Base-by-base conservation (phyloP, 2,329 filamentous ascomycete genomes). In the Botrytis cinerea region DNA sequence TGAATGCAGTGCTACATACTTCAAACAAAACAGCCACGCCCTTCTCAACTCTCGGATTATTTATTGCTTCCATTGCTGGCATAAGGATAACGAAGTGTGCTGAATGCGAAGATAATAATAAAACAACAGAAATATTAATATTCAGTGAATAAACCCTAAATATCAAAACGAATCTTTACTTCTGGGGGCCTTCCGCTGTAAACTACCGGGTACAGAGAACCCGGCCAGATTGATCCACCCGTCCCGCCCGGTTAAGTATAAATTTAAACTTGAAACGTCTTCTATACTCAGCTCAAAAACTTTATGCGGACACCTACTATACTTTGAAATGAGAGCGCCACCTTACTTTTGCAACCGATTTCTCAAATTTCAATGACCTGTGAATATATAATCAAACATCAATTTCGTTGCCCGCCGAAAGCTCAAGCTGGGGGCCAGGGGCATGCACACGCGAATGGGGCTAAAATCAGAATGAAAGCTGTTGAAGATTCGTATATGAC, bases 391-490 rank as follows among this genome's bases (percentile, higher is more conserved):
- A 46, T 40, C 16, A 54, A 40, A 25, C n/a, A 40, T 28, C 20
- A 20, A 16, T 54, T 54, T 25, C 18, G 25, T 22, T 16, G 9
- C 12, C 35, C n/a, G 16, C 46, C 16, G 16, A 54, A 35, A 40
- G 46, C 59, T 32, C 43, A n/a, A 71, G 28, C 59, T 71, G 46
- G 46, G 46, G 46, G 60, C 43, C 35, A 71, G 60, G 45, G 46
- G 46, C 54, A 35, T 71, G 45, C 45, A 64, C 54, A 51, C 54
- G 46, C 22, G n/a, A 54, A 54, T 43, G 35, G 54, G 70, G 70
- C 60, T 43, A 45, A 45, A 71, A 54, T 43, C 8, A 43, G 46
- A 28, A 71, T n/a, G 43, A 71, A 63, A 22, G 9, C 32, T 71
- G 46, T 38, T 40, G 46, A 54, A 64, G 46, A 28, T 66, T 66